These are phyloP conservation scores for Yamadazyma sp. DNA, from an alignment of 1,139 yeast species.

Conservation along the genomic window DNA sequence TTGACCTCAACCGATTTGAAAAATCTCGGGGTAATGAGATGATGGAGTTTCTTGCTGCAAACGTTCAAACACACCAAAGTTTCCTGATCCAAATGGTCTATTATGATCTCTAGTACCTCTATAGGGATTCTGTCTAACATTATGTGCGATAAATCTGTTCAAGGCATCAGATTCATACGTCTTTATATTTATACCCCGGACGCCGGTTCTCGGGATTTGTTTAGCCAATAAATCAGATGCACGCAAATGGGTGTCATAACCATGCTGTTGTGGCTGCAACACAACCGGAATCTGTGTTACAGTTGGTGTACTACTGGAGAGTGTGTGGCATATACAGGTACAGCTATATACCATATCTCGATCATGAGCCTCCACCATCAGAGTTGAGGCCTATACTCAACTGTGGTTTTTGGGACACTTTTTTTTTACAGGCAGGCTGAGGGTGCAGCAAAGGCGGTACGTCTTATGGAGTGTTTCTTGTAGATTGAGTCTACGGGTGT, in stretches of 20 bases:
- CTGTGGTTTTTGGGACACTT: too few relatives aligned
- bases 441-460: too few relatives aligned
- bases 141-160: neutral
- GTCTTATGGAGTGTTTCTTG: too few relatives aligned
- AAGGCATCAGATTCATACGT: neutral
- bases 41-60: conserved; percentile 17
- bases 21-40: conserved; percentile 19
- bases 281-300: neutral
- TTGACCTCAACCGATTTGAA: conserved; percentile 24
- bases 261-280: neutral
- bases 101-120: conserved; percentile 21
- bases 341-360: too few relatives aligned
- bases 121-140: conserved; percentile 21
- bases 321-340: too few relatives aligned
- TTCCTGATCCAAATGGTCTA: conserved; percentile 16
- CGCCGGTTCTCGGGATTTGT: conserved; percentile 14
- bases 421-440: too few relatives aligned
- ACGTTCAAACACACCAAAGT: conserved; percentile 20
- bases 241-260: conserved; percentile 3
- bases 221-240: conserved; percentile 10
- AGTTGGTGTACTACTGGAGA: too few relatives aligned
- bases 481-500: too few relatives aligned
- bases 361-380: too few relatives aligned
- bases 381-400: too few relatives aligned
- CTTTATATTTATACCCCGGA: conserved; percentile 12